Base-by-base conservation (phyloP, 441 rosid species). In the Adansonia madagascariensis region DNA sequence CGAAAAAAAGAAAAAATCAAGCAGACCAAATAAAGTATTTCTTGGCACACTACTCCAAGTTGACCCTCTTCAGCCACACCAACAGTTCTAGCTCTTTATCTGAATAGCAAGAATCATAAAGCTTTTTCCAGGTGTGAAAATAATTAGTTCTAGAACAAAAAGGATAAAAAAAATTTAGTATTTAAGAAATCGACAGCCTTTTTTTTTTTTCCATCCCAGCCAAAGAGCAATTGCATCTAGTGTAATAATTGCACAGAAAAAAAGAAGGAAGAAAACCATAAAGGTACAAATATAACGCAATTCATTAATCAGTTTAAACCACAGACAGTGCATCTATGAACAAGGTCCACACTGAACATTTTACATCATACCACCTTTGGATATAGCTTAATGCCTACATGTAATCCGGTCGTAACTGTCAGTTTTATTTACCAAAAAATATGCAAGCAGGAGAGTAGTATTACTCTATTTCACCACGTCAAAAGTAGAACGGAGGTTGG, bases 401-500 rank as follows among this genome's bases (percentile, higher is more conserved):
- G 43, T 27, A 61, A 24, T 61, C 41, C 65, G 2, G 65, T 61
- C 17, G 12, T 39, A 79, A 79, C 49, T 41, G 78, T 82, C 67
- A 75, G 78, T 73, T 59, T 79, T 78, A 80, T 81, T 15, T 81
- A 83, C 79, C 70, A 27, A 50, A 69, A 69, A 17, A 10, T 6
- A 0, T 8, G 68, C 55, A 22, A 20, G 49, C 47, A 55, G 24
- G 55, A 18, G 46, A 74, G 24, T 50, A 8, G 5, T 20, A 44
- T 27, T 67, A 22, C 8, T 67, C 83, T 84, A 90, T 86, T 88
- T 91, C 79, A 73, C 84, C 74, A 89, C 93, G 14, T 82, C 91
- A 80, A 93, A 95, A 76, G 88, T 87, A n/a, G 92, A 81, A 11
- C 87, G 84, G 80, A 91, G 89, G 78, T 93, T 89, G 22, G 99